Conservation (phyloP, 306 rosid genomes). For the Cyclanthera cordifolia region DNA sequence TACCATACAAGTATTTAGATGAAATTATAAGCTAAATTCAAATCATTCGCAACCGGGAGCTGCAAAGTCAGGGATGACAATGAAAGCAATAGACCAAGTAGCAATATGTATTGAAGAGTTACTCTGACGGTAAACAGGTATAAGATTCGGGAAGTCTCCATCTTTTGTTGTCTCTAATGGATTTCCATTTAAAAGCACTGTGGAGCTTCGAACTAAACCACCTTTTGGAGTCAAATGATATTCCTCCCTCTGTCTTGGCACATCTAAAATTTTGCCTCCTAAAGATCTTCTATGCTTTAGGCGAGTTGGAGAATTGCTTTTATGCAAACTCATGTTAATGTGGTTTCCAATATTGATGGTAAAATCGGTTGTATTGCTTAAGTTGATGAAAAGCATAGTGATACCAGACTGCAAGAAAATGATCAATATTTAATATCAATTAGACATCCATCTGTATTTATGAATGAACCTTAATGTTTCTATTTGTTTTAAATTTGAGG, state of each 20-base stretch:
- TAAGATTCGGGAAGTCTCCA: constrained; percentile 46
- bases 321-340: neutral
- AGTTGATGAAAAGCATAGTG: constrained; percentile 17
- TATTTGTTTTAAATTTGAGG: no score
- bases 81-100: neutral
- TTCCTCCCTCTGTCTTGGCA: constrained; percentile 58
- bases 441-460: no score
- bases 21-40: no score
- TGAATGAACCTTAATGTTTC: no score
- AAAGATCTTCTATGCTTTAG: no score
- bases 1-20: no score
- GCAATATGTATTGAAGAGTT: neutral
- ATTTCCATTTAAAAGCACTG: constrained; percentile 50
- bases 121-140: neutral
- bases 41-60: neutral
- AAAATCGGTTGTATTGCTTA: constrained; percentile 18
- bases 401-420: constrained; percentile 63
- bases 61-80: neutral
- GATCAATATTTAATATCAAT: no score
- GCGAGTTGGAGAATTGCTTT: no score
- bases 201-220: constrained; percentile 31
- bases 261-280: no score
- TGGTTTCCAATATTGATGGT: constrained; percentile 23
- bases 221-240: constrained; percentile 52
- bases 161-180: constrained; percentile 32